Evolutionary conservation across 371 early-diverging fungal species (phyloP), one percentile per base, ranked within the genome.

Genomic region (Batrachochytrium dendrobatidis): DNA sequence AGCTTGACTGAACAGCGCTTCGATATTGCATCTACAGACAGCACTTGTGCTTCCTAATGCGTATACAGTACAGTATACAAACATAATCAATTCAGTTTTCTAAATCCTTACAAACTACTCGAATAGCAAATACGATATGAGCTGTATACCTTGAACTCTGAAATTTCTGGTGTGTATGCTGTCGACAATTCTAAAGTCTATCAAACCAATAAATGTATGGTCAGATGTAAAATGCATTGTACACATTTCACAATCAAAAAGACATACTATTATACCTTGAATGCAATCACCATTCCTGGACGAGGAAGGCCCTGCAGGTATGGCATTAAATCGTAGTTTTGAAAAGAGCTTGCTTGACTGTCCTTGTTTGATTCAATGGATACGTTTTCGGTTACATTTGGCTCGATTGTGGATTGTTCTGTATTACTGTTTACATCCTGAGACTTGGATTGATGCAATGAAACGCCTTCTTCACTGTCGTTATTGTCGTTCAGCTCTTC

Each of bases 281-380:
- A 51, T 32, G 51, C 51, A 51, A 51, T 51, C 4, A 24, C n/a
- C 51, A 51, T 51, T 28, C 51, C 51, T 30, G 25, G 18, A 3
- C 30, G 28, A 6, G 51, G 51, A 3, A 51, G 25, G 5, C 51
- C 51, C 3, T 3, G 10, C 28, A 51, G 8, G 32, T 3, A n/a
- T 22, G 51, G 51, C 10, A 51, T 28, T 2, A 32, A 51, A 3
- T 51, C 51, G 30, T 51, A 51, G 30, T 51, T n/a, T n/a, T n/a
- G n/a, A n/a, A n/a, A n/a, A n/a, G n/a, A n/a, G n/a, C n/a, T n/a
- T n/a, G n/a, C n/a, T n/a, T n/a, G n/a, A n/a, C n/a, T n/a, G n/a
- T n/a, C n/a, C n/a, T n/a, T n/a, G n/a, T n/a, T n/a, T n/a, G n/a
- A n/a, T n/a, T n/a, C n/a, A n/a, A n/a, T n/a, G n/a, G n/a, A n/a